Evolutionary conservation across 73 alveolate species (phyloP).

Genomic region (Paramecium bursaria): DNA sequence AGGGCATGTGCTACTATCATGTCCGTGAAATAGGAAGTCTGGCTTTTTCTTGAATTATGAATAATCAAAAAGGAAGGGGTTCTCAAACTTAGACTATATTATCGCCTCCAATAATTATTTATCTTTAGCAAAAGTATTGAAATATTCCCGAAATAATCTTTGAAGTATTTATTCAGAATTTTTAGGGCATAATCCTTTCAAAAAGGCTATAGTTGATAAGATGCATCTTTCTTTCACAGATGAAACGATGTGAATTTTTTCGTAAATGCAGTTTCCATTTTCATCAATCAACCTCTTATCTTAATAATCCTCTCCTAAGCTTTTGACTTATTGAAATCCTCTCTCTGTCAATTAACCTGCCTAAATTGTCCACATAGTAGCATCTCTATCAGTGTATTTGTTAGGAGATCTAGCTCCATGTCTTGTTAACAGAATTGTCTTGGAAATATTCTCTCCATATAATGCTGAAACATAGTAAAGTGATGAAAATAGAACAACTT

Average conservation of each 20-base stretch:
- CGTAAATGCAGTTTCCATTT: slow-evolving; percentile 24
- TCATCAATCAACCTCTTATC: neutral
- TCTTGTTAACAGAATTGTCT: no score
- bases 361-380: neutral
- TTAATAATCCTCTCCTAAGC: neutral
- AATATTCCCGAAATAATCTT: slow-evolving; percentile 25
- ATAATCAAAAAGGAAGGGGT: slow-evolving; percentile 5
- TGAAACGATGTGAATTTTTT: neutral
- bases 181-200: slow-evolving; percentile 45
- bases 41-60: neutral
- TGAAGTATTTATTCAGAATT: slow-evolving; percentile 12
- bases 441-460: no score
- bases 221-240: slow-evolving; percentile 4
- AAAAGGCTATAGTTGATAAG: slow-evolving; percentile 2
- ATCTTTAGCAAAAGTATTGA: no score
- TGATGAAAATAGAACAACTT: no score
- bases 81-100: slow-evolving; percentile 6
- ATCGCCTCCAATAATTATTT: neutral
- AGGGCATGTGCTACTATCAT: slow-evolving; percentile 4
- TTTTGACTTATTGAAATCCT: slow-evolving; percentile 23
- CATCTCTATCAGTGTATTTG: slow-evolving; percentile 15
- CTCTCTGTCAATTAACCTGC: slow-evolving; percentile 3
- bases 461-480: no score
- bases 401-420: slow-evolving; percentile 52
- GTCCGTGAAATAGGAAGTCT: slow-evolving; percentile 57